Base-by-base conservation (phyloP, 345 rosid species). In the Brassica incana region DNA sequence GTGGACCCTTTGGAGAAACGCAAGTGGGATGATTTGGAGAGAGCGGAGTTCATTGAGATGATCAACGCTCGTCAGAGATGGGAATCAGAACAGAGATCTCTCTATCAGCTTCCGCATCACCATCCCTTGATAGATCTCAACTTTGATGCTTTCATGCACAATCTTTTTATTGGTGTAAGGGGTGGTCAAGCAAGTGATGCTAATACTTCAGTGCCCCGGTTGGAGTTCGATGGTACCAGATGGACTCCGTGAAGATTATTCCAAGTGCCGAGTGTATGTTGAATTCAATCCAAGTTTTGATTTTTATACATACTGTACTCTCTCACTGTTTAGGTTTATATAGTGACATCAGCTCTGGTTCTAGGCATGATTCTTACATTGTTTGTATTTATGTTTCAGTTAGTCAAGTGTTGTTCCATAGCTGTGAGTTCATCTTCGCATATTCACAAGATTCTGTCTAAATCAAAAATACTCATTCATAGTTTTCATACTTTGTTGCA, bases 11-110 rank as follows among this genome's bases (percentile, higher is more conserved):
- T 75, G 43, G 82, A 86, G 64, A 85, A 71, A 75, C 77, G 36
- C 14, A 79, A 76, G 64, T 91, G 96, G 96, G 70, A 67, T 25
- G 83, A 85, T 20, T 32, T 89, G 66, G 87, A 87, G 67, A 80
- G 67, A 16, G 89, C 83, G 6, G 87, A 84, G 27, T 78, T 74
- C 9, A 77, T 75, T 38, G 89, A 91, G 18, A 5, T 89, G 67
- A 72, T 69, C 52, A 71, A 45, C 2, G 80, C 83, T 40, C 83
- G 66, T 43, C 79, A 75, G 33, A 80, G 80, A 64, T 71, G 80
- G 77, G 79, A 75, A 30, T 30, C 74, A 3, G 77, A 81, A 23
- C 83, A 66, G 38, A 71, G 80, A 30, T 33, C 76, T 40, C 77
- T 54, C 9, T 68, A 76, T 45, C 83, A 81, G 50, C 68, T 71